Evolutionary conservation across 1,284 basidiomycete species (phyloP), one percentile per base, ranked within the genome.

Genomic region (Moniliophthora roreri): DNA sequence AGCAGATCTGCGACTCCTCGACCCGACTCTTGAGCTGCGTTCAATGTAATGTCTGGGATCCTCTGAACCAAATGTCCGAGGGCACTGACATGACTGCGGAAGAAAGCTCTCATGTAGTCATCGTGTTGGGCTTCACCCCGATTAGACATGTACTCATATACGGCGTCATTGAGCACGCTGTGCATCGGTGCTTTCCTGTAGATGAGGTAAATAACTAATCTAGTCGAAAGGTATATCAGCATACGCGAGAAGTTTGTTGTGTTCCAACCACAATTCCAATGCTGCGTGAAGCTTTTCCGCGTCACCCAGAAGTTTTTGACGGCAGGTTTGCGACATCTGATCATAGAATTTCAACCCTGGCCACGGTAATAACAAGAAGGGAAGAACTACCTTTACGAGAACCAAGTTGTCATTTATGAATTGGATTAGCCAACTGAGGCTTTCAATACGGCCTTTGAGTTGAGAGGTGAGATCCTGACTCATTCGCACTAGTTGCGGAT

Each of bases 391-490:
- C 75, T 90, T 91, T 23, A 75, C 74, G 24, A 95, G 73, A 2
- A 86, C 86, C 0, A 81, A 85, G 66, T 96, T 96, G 53, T 88
- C 84, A 50, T 91, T 91, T 59, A 99, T 89, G 67, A 95, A 97
- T 16, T 78, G 77, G 62, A 97, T 91, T 8, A 99, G 77, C 74
- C 89, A 90, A 48, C 82, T 84, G 15, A 97, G 74, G 39, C 91
- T 79, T 40, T 85, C 83, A 57, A 89, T 85, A 24, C 93, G 83
- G 51, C 87, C 85, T 2, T 79, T 79, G 54, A 99, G 74, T 63
- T 96, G 94, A 1, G 84, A 76, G 8, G 85, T 85, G 37, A 98
- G 74, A 65, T 98, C 96, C 57, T 90, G 85, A 55, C 88, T 88
- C 3, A 82, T 77, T 10, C 83, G 80, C 41, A 95, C 82, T 50